Evolutionary conservation across 2,329 filamentous ascomycete species (phyloP).

Genomic region (Waltergamsia citrina): DNA sequence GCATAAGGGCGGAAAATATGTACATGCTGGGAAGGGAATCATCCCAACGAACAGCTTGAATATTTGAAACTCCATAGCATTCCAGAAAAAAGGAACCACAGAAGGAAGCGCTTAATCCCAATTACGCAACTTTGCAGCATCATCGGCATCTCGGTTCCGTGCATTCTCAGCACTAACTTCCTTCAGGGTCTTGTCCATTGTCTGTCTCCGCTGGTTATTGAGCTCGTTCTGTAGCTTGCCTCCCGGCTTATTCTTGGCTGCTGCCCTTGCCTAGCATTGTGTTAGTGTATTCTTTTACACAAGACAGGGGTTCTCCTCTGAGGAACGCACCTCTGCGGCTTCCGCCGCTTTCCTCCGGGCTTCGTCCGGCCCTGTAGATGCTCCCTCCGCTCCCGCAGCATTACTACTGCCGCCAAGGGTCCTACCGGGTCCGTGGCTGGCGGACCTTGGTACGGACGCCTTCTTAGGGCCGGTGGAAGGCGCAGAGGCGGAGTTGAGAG

Average conservation of each 20-base stretch:
- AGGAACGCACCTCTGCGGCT: conserved; percentile 80
- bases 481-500: conserved; percentile 52
- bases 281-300: background rate
- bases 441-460: conserved; percentile 15
- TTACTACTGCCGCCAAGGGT: conserved; percentile 50
- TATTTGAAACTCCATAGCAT: background rate
- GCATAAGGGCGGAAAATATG: too few relatives aligned
- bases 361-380: conserved; percentile 32
- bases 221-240: conserved; percentile 65
- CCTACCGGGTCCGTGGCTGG: conserved; percentile 46
- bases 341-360: conserved; percentile 65
- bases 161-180: conserved; percentile 59
- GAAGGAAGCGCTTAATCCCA: conserved; percentile 24
- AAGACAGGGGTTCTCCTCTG: background rate
- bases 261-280: conserved; percentile 62
- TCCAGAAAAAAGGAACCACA: conserved; percentile 4
- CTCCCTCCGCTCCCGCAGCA: background rate
- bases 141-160: conserved; percentile 58
- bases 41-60: too few relatives aligned
- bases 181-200: conserved; percentile 56
- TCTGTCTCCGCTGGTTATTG: conserved; percentile 67
- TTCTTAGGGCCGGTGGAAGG: conserved; percentile 5
- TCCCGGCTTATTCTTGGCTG: conserved; percentile 45
- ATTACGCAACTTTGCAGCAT: conserved; percentile 27
- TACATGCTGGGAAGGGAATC: too few relatives aligned